Evolutionary conservation across 345 rosid species (phyloP).

Genomic region (Cochlearia excelsa): DNA sequence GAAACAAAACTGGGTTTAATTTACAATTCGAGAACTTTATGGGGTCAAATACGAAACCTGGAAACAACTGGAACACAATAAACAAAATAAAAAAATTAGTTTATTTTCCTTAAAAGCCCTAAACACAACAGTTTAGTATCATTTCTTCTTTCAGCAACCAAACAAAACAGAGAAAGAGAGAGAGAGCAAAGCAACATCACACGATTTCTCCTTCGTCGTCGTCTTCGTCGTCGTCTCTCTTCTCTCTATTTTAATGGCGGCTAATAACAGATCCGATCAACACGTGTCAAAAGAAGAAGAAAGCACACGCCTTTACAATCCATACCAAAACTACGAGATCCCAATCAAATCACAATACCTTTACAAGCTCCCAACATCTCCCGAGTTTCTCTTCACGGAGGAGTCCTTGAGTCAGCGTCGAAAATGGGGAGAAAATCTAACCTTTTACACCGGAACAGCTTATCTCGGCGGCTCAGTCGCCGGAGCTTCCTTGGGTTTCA

Average conservation of each 20-base stretch:
- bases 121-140: too few species aligned
- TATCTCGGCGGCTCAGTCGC: conserved; percentile 64
- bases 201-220: too few species aligned
- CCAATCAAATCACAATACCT: conserved; percentile 50
- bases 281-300: conserved; percentile 34
- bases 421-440: conserved; percentile 96
- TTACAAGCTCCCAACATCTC: conserved; percentile 84
- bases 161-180: too few species aligned
- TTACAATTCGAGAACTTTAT: too few species aligned
- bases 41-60: too few species aligned
- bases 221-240: neutral
- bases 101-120: too few species aligned
- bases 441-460: conserved; percentile 85
- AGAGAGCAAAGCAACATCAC: too few species aligned
- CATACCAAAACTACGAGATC: conserved; percentile 56
- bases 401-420: conserved; percentile 87
- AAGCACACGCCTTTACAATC: conserved; percentile 71
- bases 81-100: too few species aligned
- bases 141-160: too few species aligned
- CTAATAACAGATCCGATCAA: conserved; percentile 40
- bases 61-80: too few species aligned
- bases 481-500: conserved; percentile 58
- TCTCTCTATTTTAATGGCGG: conserved; percentile 39
- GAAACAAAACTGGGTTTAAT: too few species aligned
- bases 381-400: conserved; percentile 89